These are phyloP conservation scores for Rhododendron kiyosumense DNA, from an alignment of 148 eudicot species.

Conservation along the genomic window DNA sequence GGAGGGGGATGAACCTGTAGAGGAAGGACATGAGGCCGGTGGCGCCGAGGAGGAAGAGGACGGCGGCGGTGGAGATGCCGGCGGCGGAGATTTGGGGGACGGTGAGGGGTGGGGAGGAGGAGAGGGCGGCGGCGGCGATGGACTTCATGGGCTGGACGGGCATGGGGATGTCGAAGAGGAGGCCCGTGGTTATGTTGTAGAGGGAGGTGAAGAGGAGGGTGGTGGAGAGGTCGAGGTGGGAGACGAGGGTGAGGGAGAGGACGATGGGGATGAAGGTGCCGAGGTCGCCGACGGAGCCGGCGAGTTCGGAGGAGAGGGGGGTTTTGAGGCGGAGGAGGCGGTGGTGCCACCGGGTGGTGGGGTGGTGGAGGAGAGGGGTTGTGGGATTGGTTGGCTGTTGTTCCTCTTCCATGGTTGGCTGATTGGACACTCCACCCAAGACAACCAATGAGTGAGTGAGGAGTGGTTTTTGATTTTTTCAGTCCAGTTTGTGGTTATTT, in stretches of 20 bases:
- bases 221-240: slow-evolving; percentile 46
- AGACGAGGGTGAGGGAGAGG: slow-evolving; percentile 43
- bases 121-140: slow-evolving; percentile 54
- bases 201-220: slow-evolving; percentile 52
- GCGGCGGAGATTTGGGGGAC: slow-evolving; percentile 45
- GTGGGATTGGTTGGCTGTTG: background rate
- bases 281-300: slow-evolving; percentile 54
- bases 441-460: background rate
- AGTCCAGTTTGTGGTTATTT: too few species aligned
- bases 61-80: slow-evolving; percentile 41
- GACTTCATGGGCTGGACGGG: slow-evolving; percentile 71
- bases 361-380: slow-evolving; percentile 13
- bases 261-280: slow-evolving; percentile 65
- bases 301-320: slow-evolving; percentile 36
- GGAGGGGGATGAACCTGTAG: slow-evolving; percentile 43
- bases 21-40: slow-evolving; percentile 50
- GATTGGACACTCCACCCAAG: background rate
- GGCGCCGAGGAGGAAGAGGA: slow-evolving; percentile 42
- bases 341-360: background rate
- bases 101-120: slow-evolving; percentile 36
- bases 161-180: slow-evolving; percentile 48
- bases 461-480: too few species aligned
- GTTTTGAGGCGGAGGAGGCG: slow-evolving; percentile 43
- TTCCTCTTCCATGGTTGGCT: slow-evolving; percentile 6
- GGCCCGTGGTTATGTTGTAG: slow-evolving; percentile 44